Conservation (phyloP, 129 eudicot species). For the Glebionis coronaria region DNA sequence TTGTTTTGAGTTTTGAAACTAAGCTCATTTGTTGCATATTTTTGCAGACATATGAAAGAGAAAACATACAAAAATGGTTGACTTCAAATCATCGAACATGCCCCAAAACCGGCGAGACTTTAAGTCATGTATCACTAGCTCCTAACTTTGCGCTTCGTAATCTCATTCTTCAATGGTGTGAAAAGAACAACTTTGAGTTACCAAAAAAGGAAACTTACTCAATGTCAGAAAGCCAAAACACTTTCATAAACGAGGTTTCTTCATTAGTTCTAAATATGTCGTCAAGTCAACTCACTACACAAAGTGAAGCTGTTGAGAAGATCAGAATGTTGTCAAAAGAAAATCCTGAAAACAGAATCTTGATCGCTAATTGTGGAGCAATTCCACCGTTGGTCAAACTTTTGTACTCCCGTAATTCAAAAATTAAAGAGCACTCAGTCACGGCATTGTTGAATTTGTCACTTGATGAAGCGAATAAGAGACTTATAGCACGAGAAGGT, state of each 20-base stretch:
- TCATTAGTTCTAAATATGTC: conserved; percentile 45
- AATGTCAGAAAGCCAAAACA: conserved; percentile 35
- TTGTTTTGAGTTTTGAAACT: conserved; percentile 28
- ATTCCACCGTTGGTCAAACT: conserved; percentile 16
- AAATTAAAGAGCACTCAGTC: conserved; percentile 55
- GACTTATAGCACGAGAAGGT: conserved; percentile 55
- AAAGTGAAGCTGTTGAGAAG: conserved; percentile 46
- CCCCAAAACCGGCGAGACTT: conserved; percentile 62
- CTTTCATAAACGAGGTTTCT: conserved; percentile 38
- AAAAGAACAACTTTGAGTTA: conserved; percentile 53
- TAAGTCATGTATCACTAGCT: conserved; percentile 52
- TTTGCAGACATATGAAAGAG: conserved; percentile 70
- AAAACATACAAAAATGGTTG: conserved; percentile 52
- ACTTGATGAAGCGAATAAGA: conserved; percentile 58
- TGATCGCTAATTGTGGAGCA: conserved; percentile 17
- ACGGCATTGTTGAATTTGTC: conserved; percentile 66
- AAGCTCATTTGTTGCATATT: conserved; percentile 15
- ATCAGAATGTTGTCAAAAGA: conserved; percentile 69
- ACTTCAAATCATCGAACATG: conserved; percentile 56
- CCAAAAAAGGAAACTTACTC: conserved; percentile 39
- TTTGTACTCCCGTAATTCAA: conserved; percentile 33
- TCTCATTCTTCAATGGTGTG: conserved; percentile 74
- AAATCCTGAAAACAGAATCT: conserved; percentile 53
- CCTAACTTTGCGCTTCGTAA: conserved; percentile 68
- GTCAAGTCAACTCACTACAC: conserved; percentile 37